Evolutionary conservation across 2,329 filamentous ascomycete genomes (phyloP).

Genomic region (Exophiala mesophila): DNA sequence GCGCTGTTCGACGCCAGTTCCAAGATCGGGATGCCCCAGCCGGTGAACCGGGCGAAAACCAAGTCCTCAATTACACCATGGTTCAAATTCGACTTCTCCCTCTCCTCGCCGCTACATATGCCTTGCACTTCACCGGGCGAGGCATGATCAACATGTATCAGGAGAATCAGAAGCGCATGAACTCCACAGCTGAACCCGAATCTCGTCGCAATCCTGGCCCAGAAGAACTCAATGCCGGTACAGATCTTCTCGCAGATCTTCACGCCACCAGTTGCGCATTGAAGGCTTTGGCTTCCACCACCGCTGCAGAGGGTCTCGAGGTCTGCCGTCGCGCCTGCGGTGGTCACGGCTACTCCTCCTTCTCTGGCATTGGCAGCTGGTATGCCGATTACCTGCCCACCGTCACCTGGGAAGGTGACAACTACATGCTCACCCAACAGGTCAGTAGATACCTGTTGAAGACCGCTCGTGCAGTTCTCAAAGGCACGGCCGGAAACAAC

Average conservation of each 20-base stretch:
- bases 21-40: slow-evolving; percentile 65
- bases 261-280: slow-evolving; percentile 72
- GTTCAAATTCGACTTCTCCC: slow-evolving; percentile 70
- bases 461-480: slow-evolving; percentile 64
- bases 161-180: slow-evolving; percentile 66
- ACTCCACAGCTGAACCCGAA: slow-evolving; percentile 38
- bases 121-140: slow-evolving; percentile 73
- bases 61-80: slow-evolving; percentile 76
- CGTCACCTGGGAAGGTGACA: slow-evolving; percentile 69
- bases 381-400: slow-evolving; percentile 71
- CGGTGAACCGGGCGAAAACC: slow-evolving; percentile 59
- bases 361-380: slow-evolving; percentile 69
- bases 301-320: slow-evolving; percentile 68
- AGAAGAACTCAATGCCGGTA: slow-evolving; percentile 62
- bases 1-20: slow-evolving; percentile 70
- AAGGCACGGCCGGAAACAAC: slow-evolving; percentile 58
- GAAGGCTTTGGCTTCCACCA: slow-evolving; percentile 67
- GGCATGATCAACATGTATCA: slow-evolving; percentile 70
- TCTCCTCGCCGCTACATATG: slow-evolving; percentile 67
- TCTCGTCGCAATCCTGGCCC: slow-evolving; percentile 57
- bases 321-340: slow-evolving; percentile 69
- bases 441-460: slow-evolving; percentile 71
- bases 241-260: slow-evolving; percentile 65
- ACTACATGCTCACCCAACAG: slow-evolving; percentile 77
- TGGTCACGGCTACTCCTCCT: slow-evolving; percentile 70